Evolutionary conservation across 2,329 filamentous ascomycete genomes (phyloP), one percentile per base, ranked within the genome.

Genomic region (Calonectria henricotiae): DNA sequence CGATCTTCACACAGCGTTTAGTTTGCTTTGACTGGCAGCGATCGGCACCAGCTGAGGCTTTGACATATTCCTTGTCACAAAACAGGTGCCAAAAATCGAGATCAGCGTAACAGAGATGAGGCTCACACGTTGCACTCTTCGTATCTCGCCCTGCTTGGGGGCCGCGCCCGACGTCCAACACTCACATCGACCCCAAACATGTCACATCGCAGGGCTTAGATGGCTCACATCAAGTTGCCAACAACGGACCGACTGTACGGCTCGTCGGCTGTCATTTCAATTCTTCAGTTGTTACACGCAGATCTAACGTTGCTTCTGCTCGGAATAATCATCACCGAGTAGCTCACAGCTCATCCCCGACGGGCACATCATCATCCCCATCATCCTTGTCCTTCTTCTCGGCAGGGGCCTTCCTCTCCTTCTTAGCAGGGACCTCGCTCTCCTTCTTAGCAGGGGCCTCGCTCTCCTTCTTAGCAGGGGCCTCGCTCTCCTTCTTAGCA

Each of bases 321-420:
- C 20, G 30, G 41, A 44, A 30, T 54, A 25, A 43, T 65, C 64
- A 32, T 37, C 11, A 44, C 30, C 27, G 54, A 54, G 43, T 55
- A 20, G 51, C 62, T 80, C 75, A 89, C 66, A 89, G 78, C 81
- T 89, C 88, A 74, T 89, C 87, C 73, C 79, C 82, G 25, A 65
- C 77, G 60, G 82, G 81, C 35, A 72, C 77, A 44, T 76, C 75
- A 47, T 76, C 76, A 35, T 55, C 30, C 20, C 12, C 51, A 37
- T 23, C 32, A 20, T 20, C 20, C 20, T 20, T 20, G 20, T 20
- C 20, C 30, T 44, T 30, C 27, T 30, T 30, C 30, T 44, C 17
- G 6, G 12, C 32, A 23, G 51, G 51, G 20, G n/a, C 15, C 43
- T 46, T 12, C 5, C 9, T 12, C 51, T 58, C 51, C 23, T 11